Evolutionary conservation across 108 stramenopile species (phyloP), one percentile per base, ranked within the genome.

Genomic region (Fistulifera solaris): DNA sequence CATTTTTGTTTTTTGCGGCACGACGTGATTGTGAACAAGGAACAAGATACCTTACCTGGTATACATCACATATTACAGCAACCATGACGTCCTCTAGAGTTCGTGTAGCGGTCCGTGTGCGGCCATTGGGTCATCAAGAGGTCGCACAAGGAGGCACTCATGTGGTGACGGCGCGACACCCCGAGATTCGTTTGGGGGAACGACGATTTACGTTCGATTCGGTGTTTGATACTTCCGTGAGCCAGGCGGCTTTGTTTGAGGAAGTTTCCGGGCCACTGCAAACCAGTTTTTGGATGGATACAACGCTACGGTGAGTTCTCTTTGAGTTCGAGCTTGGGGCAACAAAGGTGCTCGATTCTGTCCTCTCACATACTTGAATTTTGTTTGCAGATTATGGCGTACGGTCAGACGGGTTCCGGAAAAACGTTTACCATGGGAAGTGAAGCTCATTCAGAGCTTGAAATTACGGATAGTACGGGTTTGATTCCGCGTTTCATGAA

Each of bases 401-500:
- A 94, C 61, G 93, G 93, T 2, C 93, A 94, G 58, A 94, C 93
- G n/a, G 86, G 88, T 0, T 71, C 72, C 16, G 93, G 87, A 31
- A 87, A 90, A 55, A 89, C 88, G 8, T 89, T 67, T 49, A 89
- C 86, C 0, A 87, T 87, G 82, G 93, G 93, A 0, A 86, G 84
- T 59, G 94, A 93, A 63, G 85, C 81, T 2, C 72, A 78, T 27
- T 53, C 63, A 10, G 68, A 79, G 25, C 42, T 66, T 38, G 67
- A 63, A 38, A 58, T 51, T 13, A 59, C 40, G 16, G 65, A 78
- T 27, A 78, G 77, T 27, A 73, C 74, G 39, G 94, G 94, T 23
- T 66, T 95, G 41, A 91, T 93, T 48, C 90, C 91, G 6, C 67
- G 95, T 26, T 96, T 96, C 58, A 75, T 96, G 73, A 50, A 84